Percentiles rank a stretch among this genome's conserved stretches.
These are phyloP conservation scores for Kalmusia sp. DNA, from an alignment of 2,329 filamentous ascomycete species.

Conservation along the genomic window DNA sequence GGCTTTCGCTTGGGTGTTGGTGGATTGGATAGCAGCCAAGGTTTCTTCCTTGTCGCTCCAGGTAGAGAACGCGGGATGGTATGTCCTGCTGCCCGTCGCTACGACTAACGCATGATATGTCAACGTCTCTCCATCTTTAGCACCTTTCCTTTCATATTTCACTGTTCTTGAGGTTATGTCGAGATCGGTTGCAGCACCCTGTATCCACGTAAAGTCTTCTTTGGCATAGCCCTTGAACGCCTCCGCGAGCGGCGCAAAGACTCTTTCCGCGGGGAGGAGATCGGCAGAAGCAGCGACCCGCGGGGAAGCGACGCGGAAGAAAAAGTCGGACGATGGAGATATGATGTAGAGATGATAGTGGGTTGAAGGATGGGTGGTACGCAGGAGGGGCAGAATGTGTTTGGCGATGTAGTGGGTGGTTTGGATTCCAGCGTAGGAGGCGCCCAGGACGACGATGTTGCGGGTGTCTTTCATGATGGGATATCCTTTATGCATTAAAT, in stretches of 20 bases:
- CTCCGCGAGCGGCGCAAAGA: slow-evolving; percentile 58
- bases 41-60: slow-evolving; percentile 39
- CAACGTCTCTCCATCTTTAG: slow-evolving; percentile 39
- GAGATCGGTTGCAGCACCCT: slow-evolving; percentile 57
- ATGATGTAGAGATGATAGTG: slow-evolving; percentile 62
- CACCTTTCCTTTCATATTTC: slow-evolving; percentile 43
- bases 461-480: slow-evolving; percentile 38
- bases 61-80: slow-evolving; percentile 53
- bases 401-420: slow-evolving; percentile 45
- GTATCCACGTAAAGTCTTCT: slow-evolving; percentile 58
- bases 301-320: slow-evolving; percentile 61
- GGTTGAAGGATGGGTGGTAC: slow-evolving; percentile 30
- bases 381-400: slow-evolving; percentile 43
- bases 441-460: slow-evolving; percentile 47
- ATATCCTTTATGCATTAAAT: background rate
- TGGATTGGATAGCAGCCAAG: slow-evolving; percentile 40
- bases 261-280: slow-evolving; percentile 55
- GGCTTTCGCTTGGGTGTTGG: slow-evolving; percentile 41
- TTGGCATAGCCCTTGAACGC: slow-evolving; percentile 59
- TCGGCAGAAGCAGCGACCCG: slow-evolving; percentile 59
- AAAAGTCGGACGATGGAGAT: slow-evolving; percentile 61
- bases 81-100: slow-evolving; percentile 60
- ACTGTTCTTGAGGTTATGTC: slow-evolving; percentile 54
- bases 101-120: slow-evolving; percentile 63
- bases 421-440: slow-evolving; percentile 35